Evolutionary conservation across 345 rosid genomes (phyloP), one percentile per base, ranked within the genome.

Genomic region (Boechera stricta): DNA sequence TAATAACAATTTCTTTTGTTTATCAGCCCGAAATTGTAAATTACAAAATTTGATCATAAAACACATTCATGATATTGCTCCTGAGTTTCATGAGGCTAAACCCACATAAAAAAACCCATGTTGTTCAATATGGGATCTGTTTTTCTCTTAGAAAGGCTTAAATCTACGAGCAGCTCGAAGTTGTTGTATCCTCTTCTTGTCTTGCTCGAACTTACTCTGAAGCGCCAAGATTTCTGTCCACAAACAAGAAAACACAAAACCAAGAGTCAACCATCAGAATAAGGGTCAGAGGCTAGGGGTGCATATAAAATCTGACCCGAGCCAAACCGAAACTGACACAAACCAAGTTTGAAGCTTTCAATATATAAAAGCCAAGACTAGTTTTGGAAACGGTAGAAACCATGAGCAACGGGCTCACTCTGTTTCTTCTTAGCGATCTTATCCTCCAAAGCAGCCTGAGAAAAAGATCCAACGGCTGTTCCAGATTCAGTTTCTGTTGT

Each of bases 351-450:
- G 15, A 62, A 59, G 16, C 51, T 57, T 65, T 66, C 33, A 10
- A 60, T 52, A 21, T 35, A 73, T 5, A 73, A 42, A 29, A 63
- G 35, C 47, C 7, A 55, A 69, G 66, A 35, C 54, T 73, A n/a
- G n/a, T n/a, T 92, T 70, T 95, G 99, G 72, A 95, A 95, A 54
- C 99, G 88, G 64, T 95, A 95, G 82, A 95, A 92, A 74, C 94
- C 90, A 38, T 76, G 83, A 41, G 85, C 88, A 21, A 92, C 88
- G 0, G 66, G 18, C 74, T 88, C 98, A 45, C 74, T 89, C 61
- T 39, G 79, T 82, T 92, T 92, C 89, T 89, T 92, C 82, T 88
- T 91, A 67, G 88, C 81, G 77, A 85, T 9, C 79, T 85, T 81
- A 75, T 80, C 84, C 77, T 89, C 90, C 52, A 84, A 72, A 57